phyloP scores from a whole-genome alignment of 164 flowering plant genomes.

The Vitis labrusca region DNA sequence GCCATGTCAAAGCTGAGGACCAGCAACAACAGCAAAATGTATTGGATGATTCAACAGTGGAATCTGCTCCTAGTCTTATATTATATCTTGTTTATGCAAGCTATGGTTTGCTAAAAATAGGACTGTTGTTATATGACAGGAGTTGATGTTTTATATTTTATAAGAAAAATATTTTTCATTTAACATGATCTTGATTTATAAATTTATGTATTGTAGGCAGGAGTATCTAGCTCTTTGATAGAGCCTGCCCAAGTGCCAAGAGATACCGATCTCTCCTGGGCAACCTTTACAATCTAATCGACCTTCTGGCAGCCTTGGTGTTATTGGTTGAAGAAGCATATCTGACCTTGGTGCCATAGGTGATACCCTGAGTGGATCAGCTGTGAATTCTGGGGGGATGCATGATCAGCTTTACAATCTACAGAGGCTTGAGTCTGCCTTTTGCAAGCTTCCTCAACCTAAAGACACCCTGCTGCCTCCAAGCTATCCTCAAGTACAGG shows the following conservation, averaged over 20 bases:
- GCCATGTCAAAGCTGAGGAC: conserved; percentile 53
- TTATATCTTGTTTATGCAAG: background rate
- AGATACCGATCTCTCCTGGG: conserved; percentile 83
- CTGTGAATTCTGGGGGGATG: conserved; percentile 49
- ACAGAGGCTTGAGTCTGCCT: conserved; percentile 97
- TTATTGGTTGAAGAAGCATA: conserved; percentile 91
- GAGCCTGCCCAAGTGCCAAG: conserved; percentile 58
- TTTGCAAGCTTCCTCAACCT: conserved; percentile 82
- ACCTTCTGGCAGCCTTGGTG: conserved; percentile 72
- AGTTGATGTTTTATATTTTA: no score
- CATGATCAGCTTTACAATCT: conserved; percentile 75
- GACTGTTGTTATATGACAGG: background rate
- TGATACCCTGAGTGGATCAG: conserved; percentile 61
- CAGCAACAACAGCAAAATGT: conserved; percentile 58
- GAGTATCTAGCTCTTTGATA: conserved; percentile 49
- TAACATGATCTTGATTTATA: background rate
- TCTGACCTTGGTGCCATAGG: conserved; percentile 95
- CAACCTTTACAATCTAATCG: conserved; percentile 77
- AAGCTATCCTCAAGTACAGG: conserved; percentile 92
- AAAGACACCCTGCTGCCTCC: conserved; percentile 88
- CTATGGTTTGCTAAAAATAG: background rate
- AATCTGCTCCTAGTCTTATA: conserved; percentile 33
- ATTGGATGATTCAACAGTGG: conserved; percentile 57
- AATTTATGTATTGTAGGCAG: conserved; percentile 43
- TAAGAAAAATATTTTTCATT: no score